Percentiles rank a stretch among this genome's conserved stretches.
phyloP scores from a whole-genome alignment of 2,329 filamentous ascomycete genomes.

The Colletotrichum chrysophilum region DNA sequence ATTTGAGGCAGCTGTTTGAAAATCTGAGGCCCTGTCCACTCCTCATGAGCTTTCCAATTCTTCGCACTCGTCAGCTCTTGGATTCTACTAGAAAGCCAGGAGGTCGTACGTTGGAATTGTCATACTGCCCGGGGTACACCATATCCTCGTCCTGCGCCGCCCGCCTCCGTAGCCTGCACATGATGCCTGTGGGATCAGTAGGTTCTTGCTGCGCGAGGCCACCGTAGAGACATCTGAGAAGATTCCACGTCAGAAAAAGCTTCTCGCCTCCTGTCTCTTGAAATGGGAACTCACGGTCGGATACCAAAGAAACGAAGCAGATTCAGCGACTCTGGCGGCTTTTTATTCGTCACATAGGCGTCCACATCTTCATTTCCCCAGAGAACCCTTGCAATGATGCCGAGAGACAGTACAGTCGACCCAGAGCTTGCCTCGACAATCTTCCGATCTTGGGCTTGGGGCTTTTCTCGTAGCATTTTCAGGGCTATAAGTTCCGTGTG shows the following conservation, averaged over 20 bases:
- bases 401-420: constrained; percentile 17
- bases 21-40: constrained; percentile 23
- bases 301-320: constrained; percentile 39
- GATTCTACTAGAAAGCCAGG: rapidly evolving
- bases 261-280: rapidly evolving
- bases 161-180: constrained; percentile 29
- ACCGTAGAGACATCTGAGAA: constrained; percentile 33
- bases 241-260: rapidly evolving
- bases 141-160: constrained; percentile 30
- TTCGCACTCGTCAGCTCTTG: not conserved
- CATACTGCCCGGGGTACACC: constrained; percentile 37
- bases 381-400: constrained; percentile 36
- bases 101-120: constrained; percentile 35
- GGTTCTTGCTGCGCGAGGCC: constrained; percentile 38
- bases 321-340: constrained; percentile 33
- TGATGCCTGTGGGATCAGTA: constrained; percentile 35
- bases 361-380: constrained; percentile 43
- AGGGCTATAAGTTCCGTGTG: not conserved
- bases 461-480: not conserved
- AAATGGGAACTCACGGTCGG: constrained; percentile 29
- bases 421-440: constrained; percentile 17
- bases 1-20: not conserved
- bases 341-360: constrained; percentile 57
- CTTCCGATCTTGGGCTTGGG: not conserved
- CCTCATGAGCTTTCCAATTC: constrained; percentile 23